These are phyloP conservation scores for Ulota crispa DNA, from an alignment of 225 moss, liverwort and hornwort genomes.

Conservation along the genomic window DNA sequence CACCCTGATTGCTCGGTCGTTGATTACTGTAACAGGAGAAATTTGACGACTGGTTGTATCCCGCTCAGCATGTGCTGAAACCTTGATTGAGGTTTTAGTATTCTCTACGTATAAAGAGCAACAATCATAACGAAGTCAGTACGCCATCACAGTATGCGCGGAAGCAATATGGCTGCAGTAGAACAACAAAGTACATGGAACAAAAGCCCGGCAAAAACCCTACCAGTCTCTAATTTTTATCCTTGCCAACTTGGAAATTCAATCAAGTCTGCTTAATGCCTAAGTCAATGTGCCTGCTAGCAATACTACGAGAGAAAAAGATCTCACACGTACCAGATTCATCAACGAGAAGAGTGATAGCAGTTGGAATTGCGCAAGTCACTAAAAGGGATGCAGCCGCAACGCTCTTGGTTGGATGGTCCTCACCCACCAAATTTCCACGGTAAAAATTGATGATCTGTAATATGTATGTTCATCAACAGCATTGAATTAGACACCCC, in stretches of 20 bases:
- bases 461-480: slow-evolving; percentile 21
- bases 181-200: slow-evolving; percentile 15
- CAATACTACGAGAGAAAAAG: slow-evolving; percentile 5
- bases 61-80: slow-evolving; percentile 69
- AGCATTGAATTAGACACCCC: slow-evolving; percentile 16
- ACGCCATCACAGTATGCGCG: slow-evolving; percentile 1
- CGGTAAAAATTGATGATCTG: slow-evolving; percentile 74
- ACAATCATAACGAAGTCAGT: slow-evolving; percentile 3
- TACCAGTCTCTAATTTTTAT: background rate
- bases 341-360: slow-evolving; percentile 73
- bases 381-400: slow-evolving; percentile 68
- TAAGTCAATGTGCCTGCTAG: background rate
- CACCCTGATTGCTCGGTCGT: slow-evolving; percentile 73
- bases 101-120: slow-evolving; percentile 55
- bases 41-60: slow-evolving; percentile 53
- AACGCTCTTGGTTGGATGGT: slow-evolving; percentile 74
- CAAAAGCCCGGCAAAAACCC: slow-evolving; percentile 2
- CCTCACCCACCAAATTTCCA: slow-evolving; percentile 84
- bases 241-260: background rate
- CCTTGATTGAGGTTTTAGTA: slow-evolving; percentile 51
- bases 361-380: slow-evolving; percentile 71
- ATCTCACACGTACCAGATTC: slow-evolving; percentile 61
- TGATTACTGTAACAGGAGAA: slow-evolving; percentile 71
- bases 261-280: background rate
- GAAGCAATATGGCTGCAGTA: slow-evolving; percentile 12